A percentile compares a stretch with the other conserved stretches of the same genome.
These are phyloP conservation scores for Fonsecaea nubica DNA, from an alignment of 2,329 filamentous ascomycete genomes.

Conservation along the genomic window DNA sequence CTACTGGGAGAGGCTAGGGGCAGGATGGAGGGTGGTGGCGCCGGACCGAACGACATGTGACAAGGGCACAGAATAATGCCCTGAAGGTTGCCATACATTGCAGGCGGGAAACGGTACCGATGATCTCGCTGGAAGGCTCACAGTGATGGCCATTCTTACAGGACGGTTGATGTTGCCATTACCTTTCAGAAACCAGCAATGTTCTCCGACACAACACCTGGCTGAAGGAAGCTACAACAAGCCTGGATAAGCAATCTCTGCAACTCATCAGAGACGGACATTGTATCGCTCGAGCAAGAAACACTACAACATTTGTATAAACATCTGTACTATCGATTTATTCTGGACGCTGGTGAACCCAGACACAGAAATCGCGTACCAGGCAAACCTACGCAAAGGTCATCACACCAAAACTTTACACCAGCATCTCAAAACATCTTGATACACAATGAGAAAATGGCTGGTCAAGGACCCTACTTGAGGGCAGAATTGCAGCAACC, in stretches of 20 bases:
- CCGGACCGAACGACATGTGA: neutral
- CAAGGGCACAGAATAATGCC: conserved; percentile 6
- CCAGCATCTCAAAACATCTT: neutral
- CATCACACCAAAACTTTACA: no score
- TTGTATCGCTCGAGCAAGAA: neutral
- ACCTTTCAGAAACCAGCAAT: neutral
- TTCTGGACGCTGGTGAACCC: neutral
- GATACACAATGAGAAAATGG: no score
- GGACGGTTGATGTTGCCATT: neutral
- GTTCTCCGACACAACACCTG: neutral
- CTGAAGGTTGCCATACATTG: neutral
- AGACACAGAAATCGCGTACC: neutral
- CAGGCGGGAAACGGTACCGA: neutral
- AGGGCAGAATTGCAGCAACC: no score
- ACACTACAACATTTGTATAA: neutral
- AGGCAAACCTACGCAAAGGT: neutral
- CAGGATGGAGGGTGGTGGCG: conserved; percentile 51
- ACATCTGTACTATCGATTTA: neutral
- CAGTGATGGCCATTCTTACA: neutral
- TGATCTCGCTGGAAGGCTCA: neutral
- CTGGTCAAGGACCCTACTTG: no score
- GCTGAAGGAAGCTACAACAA: neutral
- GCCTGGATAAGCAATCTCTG: neutral
- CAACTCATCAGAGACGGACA: neutral
- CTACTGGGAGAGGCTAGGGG: conserved; percentile 83